These are phyloP conservation scores for Cornus suecica DNA, from an alignment of 148 eudicot species.

Conservation along the genomic window DNA sequence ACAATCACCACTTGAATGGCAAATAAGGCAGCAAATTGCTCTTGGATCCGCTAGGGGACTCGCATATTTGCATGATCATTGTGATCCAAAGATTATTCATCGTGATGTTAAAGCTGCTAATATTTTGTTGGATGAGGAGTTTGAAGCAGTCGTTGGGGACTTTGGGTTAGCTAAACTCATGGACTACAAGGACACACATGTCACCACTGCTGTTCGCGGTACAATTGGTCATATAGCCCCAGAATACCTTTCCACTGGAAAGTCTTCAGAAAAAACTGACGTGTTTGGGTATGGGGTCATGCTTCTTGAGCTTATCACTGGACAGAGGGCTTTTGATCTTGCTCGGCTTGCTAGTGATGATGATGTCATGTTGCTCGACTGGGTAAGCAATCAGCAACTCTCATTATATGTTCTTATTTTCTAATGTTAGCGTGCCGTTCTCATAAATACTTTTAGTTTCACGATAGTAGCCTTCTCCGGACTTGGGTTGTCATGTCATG, in stretches of 20 bases:
- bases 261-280: conserved; percentile 64
- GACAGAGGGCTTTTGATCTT: conserved; percentile 64
- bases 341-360: conserved; percentile 61
- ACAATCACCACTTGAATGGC: conserved; percentile 59
- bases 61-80: conserved; percentile 57
- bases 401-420: conserved; percentile 1
- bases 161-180: conserved; percentile 64
- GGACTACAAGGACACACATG: conserved; percentile 65
- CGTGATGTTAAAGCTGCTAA: conserved; percentile 73
- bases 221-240: conserved; percentile 72
- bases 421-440: background rate
- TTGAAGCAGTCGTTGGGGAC: conserved; percentile 69
- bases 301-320: conserved; percentile 68
- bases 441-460: background rate
- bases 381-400: conserved; percentile 37
- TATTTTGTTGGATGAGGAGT: conserved; percentile 62
- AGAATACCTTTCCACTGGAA: conserved; percentile 57
- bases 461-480: background rate
- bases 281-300: conserved; percentile 62
- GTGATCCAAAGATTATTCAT: conserved; percentile 62
- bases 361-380: conserved; percentile 58
- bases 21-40: conserved; percentile 46
- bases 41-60: conserved; percentile 61
- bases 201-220: conserved; percentile 60
- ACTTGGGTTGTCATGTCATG: background rate